Evolutionary conservation across 129 eudicot species (phyloP).

Genomic region (Kitagawia praeruptora): DNA sequence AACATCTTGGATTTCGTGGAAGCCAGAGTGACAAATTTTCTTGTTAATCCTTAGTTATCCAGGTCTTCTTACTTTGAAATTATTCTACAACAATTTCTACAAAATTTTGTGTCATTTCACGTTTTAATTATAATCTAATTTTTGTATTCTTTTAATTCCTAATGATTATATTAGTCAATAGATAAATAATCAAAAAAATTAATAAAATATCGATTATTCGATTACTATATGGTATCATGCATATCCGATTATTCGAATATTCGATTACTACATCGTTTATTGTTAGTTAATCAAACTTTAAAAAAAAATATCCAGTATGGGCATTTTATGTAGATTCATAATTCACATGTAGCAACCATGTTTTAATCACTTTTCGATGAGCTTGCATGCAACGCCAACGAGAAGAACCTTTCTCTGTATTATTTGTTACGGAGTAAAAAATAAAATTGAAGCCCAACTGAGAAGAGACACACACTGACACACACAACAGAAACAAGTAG

Average conservation of each 20-base stretch:
- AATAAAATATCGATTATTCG: too few species aligned
- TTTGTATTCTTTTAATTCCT: too few species aligned
- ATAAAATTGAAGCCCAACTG: conserved; percentile 12
- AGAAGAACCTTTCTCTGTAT: conserved; percentile 16
- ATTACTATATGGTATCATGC: too few species aligned
- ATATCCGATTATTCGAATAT: too few species aligned
- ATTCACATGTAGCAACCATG: conserved; percentile 8
- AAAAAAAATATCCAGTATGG: conserved; percentile 3
- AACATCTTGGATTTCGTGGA: conserved; percentile 16
- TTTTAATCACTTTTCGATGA: neutral
- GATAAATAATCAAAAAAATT: too few species aligned
- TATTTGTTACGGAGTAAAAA: neutral
- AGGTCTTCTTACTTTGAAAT: neutral
- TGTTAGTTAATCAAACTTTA: neutral
- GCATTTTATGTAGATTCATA: neutral
- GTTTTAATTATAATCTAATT: too few species aligned
- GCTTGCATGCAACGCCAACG: neutral
- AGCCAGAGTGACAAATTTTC: neutral
- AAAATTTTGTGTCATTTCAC: too few species aligned
- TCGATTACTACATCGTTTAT: too few species aligned
- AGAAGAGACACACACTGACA: conserved; percentile 6
- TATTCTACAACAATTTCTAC: neutral
- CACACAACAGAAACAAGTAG: neutral
- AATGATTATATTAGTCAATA: too few species aligned
- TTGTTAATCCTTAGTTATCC: conserved; percentile 20